Base-by-base conservation (phyloP, 164 flowering plant species). In the Nymphaea thermarum region DNA sequence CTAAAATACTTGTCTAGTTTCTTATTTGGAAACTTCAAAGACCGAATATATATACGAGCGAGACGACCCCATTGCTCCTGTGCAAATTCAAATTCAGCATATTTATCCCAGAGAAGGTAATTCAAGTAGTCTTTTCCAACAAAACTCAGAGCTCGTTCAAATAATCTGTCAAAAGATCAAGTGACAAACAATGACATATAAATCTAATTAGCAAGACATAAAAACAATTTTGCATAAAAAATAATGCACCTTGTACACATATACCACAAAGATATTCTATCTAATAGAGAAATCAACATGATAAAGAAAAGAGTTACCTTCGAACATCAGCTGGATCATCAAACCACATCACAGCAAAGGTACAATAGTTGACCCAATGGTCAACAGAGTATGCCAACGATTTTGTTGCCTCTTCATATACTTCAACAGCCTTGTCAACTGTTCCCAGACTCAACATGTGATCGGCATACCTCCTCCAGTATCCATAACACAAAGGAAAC, bases 401-500 rank as follows among this genome's bases (percentile, higher is more conserved):
- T 70, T 73, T 80, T 64, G 86, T 83, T 45, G 93, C 96, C 67
- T 74, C 78, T 71, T 94, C 98, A 77, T 85, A 91, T 44, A 88
- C 83, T 71, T 83, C 82, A 77, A 90, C 80, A 68, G 77, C 93
- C 77, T 83, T 75, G 45, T 80, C 85, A 65, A 75, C 62, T 57
- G 78, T 72, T 73, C 83, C 71, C 59, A 90, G 73, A 44, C 84
- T 82, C 74, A 77, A 75, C 81, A 72, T 82, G 79, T 91, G 96
- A 71, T 66, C 75, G 16, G 93, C 98, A 83, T 87, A 91, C 78
- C 82, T 91, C 81, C 82, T 86, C 98, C 97, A 91, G 71, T 89
- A 90, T 71, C 89, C 96, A 78, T 91, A 82, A 80, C 98, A 94
- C 75, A 91, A 73, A 51, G 97, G 98, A 74, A 83, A 91, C 73